phyloP scores from a whole-genome alignment of 345 rosid species.

The Eutrema heterophyllum region DNA sequence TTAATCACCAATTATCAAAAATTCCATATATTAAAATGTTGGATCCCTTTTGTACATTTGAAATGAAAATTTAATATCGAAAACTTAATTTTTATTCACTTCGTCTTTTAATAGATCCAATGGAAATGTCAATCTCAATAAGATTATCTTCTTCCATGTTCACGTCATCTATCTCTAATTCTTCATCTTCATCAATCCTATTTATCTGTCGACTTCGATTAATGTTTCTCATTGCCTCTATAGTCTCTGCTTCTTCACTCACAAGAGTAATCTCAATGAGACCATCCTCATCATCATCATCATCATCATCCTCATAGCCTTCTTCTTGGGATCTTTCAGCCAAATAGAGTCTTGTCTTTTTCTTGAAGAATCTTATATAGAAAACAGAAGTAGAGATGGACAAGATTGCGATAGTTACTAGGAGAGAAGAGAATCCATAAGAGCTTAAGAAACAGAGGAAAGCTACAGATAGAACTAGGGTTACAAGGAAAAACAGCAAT shows the following conservation, averaged over 20 bases:
- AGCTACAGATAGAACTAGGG: not conserved
- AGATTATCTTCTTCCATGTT: conserved; percentile 61
- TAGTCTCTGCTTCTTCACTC: conserved; percentile 7
- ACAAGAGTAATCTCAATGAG: conserved; percentile 27
- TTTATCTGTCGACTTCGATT: conserved; percentile 7
- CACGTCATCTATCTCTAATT: conserved; percentile 26
- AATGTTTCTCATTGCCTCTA: conserved; percentile 1
- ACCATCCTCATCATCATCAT: conserved; percentile 23
- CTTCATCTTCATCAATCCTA: not conserved
- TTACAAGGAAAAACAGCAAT: conserved; percentile 14
- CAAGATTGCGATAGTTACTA: conserved; percentile 12
- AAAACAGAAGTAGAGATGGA: conserved; percentile 9
- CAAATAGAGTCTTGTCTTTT: not conserved
- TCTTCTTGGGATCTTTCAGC: conserved; percentile 16
- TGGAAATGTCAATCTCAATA: conserved; percentile 75
- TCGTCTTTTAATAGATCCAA: conserved; percentile 62
- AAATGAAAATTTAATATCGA: not conserved
- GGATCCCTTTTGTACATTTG: not conserved
- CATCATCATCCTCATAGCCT: conserved; percentile 18
- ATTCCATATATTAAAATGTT: not conserved
- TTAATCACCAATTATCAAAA: not conserved
- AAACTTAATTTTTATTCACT: not conserved
- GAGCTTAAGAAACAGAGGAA: conserved; percentile 8
- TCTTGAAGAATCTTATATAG: not conserved
- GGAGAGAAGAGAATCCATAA: conserved; percentile 5